These are phyloP conservation scores for Trametes pubescens DNA, from an alignment of 1,284 basidiomycete genomes.

Conservation along the genomic window DNA sequence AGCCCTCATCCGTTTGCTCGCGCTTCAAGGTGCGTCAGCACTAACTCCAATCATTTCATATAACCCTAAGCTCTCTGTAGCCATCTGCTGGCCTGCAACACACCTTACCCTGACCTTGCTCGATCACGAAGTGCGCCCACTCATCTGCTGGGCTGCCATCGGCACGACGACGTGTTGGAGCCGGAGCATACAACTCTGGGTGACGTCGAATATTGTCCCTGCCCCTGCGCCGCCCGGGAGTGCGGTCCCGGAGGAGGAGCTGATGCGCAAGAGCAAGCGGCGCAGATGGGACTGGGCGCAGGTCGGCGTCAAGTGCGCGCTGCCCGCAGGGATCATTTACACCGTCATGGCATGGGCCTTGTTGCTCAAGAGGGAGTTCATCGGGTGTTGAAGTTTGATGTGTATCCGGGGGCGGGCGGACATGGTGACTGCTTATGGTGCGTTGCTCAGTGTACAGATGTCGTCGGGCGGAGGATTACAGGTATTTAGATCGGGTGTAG, in stretches of 20 bases:
- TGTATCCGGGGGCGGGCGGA: not conserved
- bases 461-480: not conserved
- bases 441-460: not conserved
- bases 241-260: conserved; percentile 41
- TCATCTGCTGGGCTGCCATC: conserved; percentile 82
- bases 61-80: conserved; percentile 38
- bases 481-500: conserved; percentile 8
- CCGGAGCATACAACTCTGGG: conserved; percentile 83
- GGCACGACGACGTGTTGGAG: conserved; percentile 82
- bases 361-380: conserved; percentile 52
- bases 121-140: conserved; percentile 67
- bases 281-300: conserved; percentile 78
- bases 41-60: not conserved
- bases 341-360: conserved; percentile 82
- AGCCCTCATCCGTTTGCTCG: conserved; percentile 84
- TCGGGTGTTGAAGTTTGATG: conserved; percentile 44
- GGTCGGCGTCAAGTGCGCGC: conserved; percentile 68
- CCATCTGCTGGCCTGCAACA: conserved; percentile 90
- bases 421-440: conserved; percentile 1
- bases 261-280: conserved; percentile 58
- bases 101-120: conserved; percentile 77
- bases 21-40: conserved; percentile 63
- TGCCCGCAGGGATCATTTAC: conserved; percentile 77
- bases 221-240: conserved; percentile 33
- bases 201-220: conserved; percentile 74